Conservation (phyloP, 148 eudicot species). For the Camellia sinensis region DNA sequence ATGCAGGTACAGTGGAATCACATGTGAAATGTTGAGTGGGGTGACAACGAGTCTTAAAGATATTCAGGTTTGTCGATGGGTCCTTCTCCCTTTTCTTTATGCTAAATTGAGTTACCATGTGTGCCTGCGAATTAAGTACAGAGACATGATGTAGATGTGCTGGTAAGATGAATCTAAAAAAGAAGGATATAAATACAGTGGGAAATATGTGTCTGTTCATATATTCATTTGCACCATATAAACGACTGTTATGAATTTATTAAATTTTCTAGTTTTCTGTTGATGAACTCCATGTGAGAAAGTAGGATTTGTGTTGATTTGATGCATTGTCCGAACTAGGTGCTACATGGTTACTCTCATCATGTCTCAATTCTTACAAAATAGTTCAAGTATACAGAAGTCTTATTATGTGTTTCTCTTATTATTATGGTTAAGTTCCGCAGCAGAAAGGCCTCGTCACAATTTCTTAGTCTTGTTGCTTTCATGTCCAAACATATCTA, state of each 20-base stretch:
- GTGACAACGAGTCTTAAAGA: conserved; percentile 84
- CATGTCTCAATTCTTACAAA: neutral
- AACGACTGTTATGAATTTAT: neutral
- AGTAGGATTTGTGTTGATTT: neutral
- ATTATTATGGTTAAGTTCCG: no score
- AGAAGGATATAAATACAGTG: neutral
- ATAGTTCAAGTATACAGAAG: no score
- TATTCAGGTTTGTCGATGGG: conserved; percentile 59
- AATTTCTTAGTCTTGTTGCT: no score
- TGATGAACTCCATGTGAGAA: neutral
- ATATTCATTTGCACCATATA: neutral
- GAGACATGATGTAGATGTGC: no score
- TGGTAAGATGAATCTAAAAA: neutral
- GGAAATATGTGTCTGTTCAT: neutral
- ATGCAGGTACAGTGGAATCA: conserved; percentile 93
- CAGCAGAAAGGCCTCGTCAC: no score
- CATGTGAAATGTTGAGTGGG: conserved; percentile 72
- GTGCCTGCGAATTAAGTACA: neutral
- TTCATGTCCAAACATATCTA: no score
- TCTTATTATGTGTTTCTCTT: no score
- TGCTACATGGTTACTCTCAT: neutral
- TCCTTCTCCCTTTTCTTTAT: conserved; percentile 10
- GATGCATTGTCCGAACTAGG: neutral
- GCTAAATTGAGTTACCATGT: conserved; percentile 7
- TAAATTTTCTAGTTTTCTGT: neutral